Evolutionary conservation across 2,329 filamentous ascomycete genomes (phyloP), one percentile per base, ranked within the genome.

Genomic region (Didymella exigua): DNA sequence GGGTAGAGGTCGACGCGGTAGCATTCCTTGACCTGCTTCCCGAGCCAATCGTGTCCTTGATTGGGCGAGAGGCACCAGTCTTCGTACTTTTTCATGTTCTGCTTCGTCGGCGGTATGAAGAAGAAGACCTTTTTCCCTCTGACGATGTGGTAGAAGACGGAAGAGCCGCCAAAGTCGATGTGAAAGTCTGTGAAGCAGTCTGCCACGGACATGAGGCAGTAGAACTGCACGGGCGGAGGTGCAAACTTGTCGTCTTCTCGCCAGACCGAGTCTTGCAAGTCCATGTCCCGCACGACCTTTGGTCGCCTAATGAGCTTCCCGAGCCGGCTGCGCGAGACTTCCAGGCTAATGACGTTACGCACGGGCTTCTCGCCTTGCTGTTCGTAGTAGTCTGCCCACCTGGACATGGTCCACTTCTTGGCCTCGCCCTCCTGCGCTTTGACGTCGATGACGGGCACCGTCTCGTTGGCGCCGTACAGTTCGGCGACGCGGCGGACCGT

Each of bases 151-250:
- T 89, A 89, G 67, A 85, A 89, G 5, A 89, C 86, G 1, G 86
- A 89, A 4, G 86, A 89, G 5, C 86, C 86, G 30, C 86, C 86
- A 71, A 89, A 89, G 67, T 89, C 86, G 66, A 89, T 87, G 71
- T 89, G 86, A 62, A 89, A 89, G 70, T 89, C 86, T 18, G 86
- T 89, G 61, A 87, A 89, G 71, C 86, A 88, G 70, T 89, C 86
- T 11, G 85, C 84, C 19, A 88, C 86, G 5, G 86, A 89, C 86
- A 89, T 89, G 30, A 89, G 75, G 66, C 85, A 87, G 74, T 88
- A 88, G 65, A 86, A 88, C 56, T 88, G 85, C 7, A 89, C 86
- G 54, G 85, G 84, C 6, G 86, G 84, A 51, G 80, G 84, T 49
- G 85, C 81, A 26, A 80, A 79, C 59, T 82, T 80, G 42, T 83